Conservation (phyloP, 1,139 yeast species). For the Hyphopichia buzzinii region DNA sequence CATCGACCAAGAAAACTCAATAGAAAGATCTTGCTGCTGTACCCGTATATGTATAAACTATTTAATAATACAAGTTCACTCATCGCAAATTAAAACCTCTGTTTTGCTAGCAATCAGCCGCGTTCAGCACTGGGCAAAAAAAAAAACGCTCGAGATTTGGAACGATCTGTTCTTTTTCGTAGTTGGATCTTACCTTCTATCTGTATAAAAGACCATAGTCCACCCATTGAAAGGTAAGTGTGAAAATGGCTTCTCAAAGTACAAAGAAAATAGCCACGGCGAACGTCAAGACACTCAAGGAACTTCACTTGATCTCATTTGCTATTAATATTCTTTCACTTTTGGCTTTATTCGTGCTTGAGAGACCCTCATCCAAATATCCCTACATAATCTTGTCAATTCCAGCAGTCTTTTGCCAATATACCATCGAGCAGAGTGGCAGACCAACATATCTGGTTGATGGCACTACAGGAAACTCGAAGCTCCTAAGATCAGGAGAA, state of each 20-base stretch:
- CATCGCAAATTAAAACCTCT: too few species aligned
- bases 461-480: slow-evolving; percentile 30
- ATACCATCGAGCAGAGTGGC: slow-evolving; percentile 61
- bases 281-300: slow-evolving; percentile 53
- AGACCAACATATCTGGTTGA: slow-evolving; percentile 54
- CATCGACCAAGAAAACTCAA: slow-evolving; percentile 2
- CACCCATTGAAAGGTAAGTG: too few species aligned
- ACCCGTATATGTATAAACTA: too few species aligned
- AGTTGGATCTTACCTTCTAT: too few species aligned
- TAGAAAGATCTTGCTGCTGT: neutral
- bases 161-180: too few species aligned
- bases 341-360: slow-evolving; percentile 38
- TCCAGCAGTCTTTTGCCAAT: slow-evolving; percentile 58
- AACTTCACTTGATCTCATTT: slow-evolving; percentile 50
- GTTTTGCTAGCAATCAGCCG: too few species aligned
- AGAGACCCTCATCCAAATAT: slow-evolving; percentile 53
- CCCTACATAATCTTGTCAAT: slow-evolving; percentile 54
- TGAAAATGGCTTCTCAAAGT: slow-evolving; percentile 42
- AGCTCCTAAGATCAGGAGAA: slow-evolving; percentile 55
- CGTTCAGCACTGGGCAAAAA: too few species aligned
- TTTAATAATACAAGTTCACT: too few species aligned
- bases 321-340: slow-evolving; percentile 39
- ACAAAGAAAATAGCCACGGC: slow-evolving; percentile 67
- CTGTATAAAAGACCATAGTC: too few species aligned
- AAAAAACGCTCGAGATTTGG: too few species aligned